Conservation (phyloP, 495 filamentous ascomycete species). For the Neurospora africana region DNA sequence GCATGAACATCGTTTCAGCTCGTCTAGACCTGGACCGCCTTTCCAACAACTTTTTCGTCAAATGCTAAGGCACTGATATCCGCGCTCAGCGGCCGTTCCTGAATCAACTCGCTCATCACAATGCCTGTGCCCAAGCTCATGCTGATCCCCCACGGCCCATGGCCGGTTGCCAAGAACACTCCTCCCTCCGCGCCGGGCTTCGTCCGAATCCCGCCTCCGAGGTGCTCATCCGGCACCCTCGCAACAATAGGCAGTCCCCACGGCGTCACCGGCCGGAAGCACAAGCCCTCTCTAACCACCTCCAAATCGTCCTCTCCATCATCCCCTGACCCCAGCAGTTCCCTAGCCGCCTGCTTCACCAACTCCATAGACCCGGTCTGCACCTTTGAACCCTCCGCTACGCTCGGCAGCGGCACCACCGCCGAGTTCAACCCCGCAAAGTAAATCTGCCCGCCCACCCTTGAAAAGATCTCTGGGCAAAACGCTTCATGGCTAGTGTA, state of each 20-base stretch:
- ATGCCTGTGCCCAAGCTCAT: constrained; percentile 54
- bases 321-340: constrained; percentile 39
- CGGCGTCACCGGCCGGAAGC: constrained; percentile 59
- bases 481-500: constrained; percentile 54
- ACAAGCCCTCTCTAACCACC: constrained; percentile 53
- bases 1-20: neutral
- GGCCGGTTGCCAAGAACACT: constrained; percentile 61
- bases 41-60: neutral
- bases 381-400: constrained; percentile 38
- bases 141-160: constrained; percentile 64
- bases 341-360: constrained; percentile 43
- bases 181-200: constrained; percentile 42
- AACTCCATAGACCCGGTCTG: constrained; percentile 35
- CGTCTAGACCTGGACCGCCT: neutral
- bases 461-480: constrained; percentile 64
- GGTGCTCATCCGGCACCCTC: constrained; percentile 40
- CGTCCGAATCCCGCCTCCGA: constrained; percentile 37
- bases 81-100: constrained; percentile 36
- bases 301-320: constrained; percentile 43
- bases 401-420: constrained; percentile 44
- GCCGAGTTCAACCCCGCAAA: constrained; percentile 61
- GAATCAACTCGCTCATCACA: constrained; percentile 53
- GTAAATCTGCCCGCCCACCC: constrained; percentile 57
- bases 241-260: constrained; percentile 53
- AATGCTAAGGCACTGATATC: constrained; percentile 31